A percentile compares a stretch with the other conserved stretches of the same genome.
Conservation (phyloP, 768 basidiomycete genomes). For the Sporobolomyces phaffii region DNA sequence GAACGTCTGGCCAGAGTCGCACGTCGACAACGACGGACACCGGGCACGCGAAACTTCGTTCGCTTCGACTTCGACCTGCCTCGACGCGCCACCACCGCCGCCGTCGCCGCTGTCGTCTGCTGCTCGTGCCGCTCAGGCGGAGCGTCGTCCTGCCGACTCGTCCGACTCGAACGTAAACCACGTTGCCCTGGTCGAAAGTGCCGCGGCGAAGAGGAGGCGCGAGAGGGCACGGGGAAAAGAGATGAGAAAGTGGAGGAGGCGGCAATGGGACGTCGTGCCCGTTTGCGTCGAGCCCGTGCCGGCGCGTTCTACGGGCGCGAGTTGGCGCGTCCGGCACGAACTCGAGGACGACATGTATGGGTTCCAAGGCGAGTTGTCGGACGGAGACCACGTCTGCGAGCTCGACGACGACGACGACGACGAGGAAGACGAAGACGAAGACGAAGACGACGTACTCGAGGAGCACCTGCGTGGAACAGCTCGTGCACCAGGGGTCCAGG, state of each 20-base stretch:
- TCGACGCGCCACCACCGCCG: background rate
- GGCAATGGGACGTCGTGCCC: slow-evolving; percentile 33
- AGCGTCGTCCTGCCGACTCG: too few relatives aligned
- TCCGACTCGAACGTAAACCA: too few relatives aligned
- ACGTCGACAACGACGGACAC: background rate
- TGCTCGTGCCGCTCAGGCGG: too few relatives aligned
- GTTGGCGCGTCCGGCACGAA: background rate
- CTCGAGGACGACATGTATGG: background rate
- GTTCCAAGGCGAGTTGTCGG: background rate
- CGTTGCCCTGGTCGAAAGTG: too few relatives aligned
- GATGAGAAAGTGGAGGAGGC: slow-evolving; percentile 28
- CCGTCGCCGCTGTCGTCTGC: background rate
- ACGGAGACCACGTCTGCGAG: background rate
- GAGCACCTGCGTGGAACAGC: too few relatives aligned
- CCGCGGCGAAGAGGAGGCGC: background rate
- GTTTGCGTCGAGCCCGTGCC: slow-evolving; percentile 12
- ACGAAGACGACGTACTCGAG: too few relatives aligned
- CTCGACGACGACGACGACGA: background rate
- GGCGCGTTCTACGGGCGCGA: background rate
- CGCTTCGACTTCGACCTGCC: background rate
- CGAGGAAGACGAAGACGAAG: background rate
- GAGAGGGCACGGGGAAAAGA: slow-evolving; percentile 4
- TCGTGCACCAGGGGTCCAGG: too few relatives aligned
- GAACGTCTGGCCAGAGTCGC: slow-evolving; percentile 7
- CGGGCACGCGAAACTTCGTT: background rate